Base-by-base conservation (phyloP, 345 rosid species). In the Iberis pinnata region DNA sequence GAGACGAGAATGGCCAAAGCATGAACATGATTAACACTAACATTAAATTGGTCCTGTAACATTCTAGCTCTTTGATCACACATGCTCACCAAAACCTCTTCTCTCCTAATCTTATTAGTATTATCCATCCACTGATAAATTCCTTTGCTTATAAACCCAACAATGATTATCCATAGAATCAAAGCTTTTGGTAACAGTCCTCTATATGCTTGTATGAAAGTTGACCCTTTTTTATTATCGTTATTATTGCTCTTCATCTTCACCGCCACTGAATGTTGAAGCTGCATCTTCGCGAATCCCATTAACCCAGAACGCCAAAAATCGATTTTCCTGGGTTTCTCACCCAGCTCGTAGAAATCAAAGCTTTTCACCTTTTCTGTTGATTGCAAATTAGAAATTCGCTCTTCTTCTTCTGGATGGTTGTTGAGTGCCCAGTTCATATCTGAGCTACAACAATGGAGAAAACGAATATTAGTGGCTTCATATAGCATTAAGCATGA, bases 1-100 rank as follows among this genome's bases (percentile, higher is more conserved):
- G 98, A 92, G 72, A 92, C 93, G 47, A 92, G 95, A 67, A 92
- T 78, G 55, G 98, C 95, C 56, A 92, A 81, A 54, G 96, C 98
- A 55, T 92, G 98, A 39, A 92, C 96, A 78, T 92, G 98, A 58
- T 92, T 92, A 49, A 87, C 98, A 69, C 96, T 87, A 63, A 92
- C 98, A 78, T 69, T 83, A 60, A 92, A 92, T 52, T 83, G 98
- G 76, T 92, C 98, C 60, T 92, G 95, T 76, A 92, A 66, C 96
- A 92, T 92, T 57, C 98, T 78, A 0, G 98, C 95, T 68, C 98
- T 76, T 56, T 84, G 88, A 66, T 92, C 96, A 75, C 98, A 92
- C 98, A 88, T 92, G 57, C 86, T 80, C 5, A 70, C 76, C 69
- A 92, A 44, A 12, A 73, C 82, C 42, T 92, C 98, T 64, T 76